Evolutionary conservation across 257 asterid genomes (phyloP).

Genomic region (Striga asiatica): DNA sequence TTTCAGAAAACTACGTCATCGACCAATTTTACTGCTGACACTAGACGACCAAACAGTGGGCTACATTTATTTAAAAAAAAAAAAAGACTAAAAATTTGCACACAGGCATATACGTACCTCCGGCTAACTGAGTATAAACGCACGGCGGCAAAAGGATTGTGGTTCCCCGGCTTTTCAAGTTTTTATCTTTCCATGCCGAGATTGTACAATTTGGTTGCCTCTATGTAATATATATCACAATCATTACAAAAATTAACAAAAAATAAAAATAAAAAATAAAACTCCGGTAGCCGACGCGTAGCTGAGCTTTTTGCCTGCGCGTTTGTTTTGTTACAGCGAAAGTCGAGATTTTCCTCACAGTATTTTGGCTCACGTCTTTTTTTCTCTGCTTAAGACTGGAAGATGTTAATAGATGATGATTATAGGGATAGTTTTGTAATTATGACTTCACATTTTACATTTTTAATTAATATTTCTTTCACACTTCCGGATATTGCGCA

Average conservation of each 20-base stretch:
- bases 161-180: conserved; percentile 5
- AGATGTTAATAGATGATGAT: no score
- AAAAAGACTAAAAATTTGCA: neutral
- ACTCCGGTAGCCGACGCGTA: conserved; percentile 7
- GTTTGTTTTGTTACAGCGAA: conserved; percentile 6
- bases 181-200: neutral
- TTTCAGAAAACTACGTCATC: conserved; percentile 3
- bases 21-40: conserved; percentile 9
- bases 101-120: conserved; percentile 7
- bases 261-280: neutral
- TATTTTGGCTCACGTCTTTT: neutral
- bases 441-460: no score
- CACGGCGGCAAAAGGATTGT: neutral
- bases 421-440: no score
- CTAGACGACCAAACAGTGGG: neutral
- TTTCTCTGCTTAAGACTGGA: neutral
- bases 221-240: neutral
- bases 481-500: no score
- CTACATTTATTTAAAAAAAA: no score
- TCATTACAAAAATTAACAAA: neutral
- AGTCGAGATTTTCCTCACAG: conserved; percentile 2
- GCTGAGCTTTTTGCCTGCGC: neutral
- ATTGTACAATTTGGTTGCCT: neutral
- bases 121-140: conserved; percentile 14
- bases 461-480: no score